Conservation (phyloP, 2,329 filamentous ascomycete species). For the Botryotinia globosa region DNA sequence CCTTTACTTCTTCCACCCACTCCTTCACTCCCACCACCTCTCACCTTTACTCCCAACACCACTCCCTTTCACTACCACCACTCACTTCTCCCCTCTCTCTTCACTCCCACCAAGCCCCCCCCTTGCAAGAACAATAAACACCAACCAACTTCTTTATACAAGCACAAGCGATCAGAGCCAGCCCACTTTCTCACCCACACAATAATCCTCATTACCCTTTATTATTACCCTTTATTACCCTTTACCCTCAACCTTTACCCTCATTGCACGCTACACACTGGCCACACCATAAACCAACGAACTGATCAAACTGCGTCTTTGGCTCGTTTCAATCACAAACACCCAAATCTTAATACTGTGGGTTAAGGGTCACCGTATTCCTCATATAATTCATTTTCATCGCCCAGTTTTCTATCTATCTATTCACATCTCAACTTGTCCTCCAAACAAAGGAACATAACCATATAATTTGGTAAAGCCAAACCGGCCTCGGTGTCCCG, state of each 20-base stretch:
- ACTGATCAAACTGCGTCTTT: conserved; percentile 9
- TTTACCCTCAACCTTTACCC: no score
- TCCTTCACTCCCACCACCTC: background rate
- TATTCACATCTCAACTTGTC: conserved; percentile 24
- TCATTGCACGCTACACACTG: background rate
- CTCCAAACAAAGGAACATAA: conserved; percentile 26
- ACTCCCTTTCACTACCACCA: background rate
- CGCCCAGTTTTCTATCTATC: conserved; percentile 28
- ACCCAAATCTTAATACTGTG: background rate
- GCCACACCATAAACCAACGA: conserved; percentile 7
- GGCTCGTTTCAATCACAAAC: background rate
- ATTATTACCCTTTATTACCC: no score
- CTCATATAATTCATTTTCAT: conserved; percentile 29
- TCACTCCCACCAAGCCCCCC: background rate
- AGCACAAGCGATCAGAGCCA: background rate
- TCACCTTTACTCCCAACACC: background rate
- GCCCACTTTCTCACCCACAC: background rate
- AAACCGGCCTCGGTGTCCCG: conserved; percentile 37
- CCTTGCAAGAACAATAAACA: background rate
- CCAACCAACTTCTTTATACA: background rate
- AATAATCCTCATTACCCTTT: background rate
- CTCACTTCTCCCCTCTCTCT: background rate
- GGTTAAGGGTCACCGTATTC: conserved; percentile 29
- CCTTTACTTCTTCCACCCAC: no score
- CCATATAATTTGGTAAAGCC: conserved; percentile 36